A percentile compares a stretch with the other conserved stretches of the same genome.
These are phyloP conservation scores for Hypomyces rosellus DNA, from an alignment of 2,329 filamentous ascomycete species.

Conservation along the genomic window DNA sequence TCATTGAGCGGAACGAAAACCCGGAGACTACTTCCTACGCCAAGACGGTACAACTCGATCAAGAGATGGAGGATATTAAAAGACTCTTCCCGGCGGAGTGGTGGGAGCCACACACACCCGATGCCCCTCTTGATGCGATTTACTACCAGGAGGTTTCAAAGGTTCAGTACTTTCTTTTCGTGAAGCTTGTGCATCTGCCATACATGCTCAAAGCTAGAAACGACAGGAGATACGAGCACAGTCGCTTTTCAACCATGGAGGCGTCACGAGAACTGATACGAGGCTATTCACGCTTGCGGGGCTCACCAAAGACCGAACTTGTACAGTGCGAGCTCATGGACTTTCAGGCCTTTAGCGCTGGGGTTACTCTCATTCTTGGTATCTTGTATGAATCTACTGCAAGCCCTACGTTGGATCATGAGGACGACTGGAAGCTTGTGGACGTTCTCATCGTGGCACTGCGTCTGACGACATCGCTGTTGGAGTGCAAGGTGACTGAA, in stretches of 20 bases:
- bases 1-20: conserved; percentile 11
- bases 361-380: conserved; percentile 38
- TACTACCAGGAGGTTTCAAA: conserved; percentile 26
- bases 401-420: not conserved
- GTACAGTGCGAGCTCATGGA: conserved; percentile 38
- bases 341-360: conserved; percentile 40
- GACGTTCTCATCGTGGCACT: conserved; percentile 4
- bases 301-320: conserved; percentile 4
- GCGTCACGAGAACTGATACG: conserved; percentile 34
- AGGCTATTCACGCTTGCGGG: conserved; percentile 28
- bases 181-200: conserved; percentile 38
- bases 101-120: conserved; percentile 1
- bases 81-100: conserved; percentile 9
- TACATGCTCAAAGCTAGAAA: conserved; percentile 35
- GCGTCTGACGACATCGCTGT: not conserved
- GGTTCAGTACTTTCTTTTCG: conserved; percentile 32
- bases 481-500: conserved; percentile 11
- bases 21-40: conserved; percentile 22
- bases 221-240: conserved; percentile 32
- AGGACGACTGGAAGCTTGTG: conserved; percentile 8
- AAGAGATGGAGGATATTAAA: conserved; percentile 28
- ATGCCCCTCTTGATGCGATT: conserved; percentile 3
- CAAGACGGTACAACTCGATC: conserved; percentile 33
- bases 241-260: conserved; percentile 31
- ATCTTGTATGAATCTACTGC: conserved; percentile 24